A percentile compares a stretch with the other conserved stretches of the same genome.
Evolutionary conservation across 169 alveolate species (phyloP).

Genomic region (Eimeria acervulina): DNA sequence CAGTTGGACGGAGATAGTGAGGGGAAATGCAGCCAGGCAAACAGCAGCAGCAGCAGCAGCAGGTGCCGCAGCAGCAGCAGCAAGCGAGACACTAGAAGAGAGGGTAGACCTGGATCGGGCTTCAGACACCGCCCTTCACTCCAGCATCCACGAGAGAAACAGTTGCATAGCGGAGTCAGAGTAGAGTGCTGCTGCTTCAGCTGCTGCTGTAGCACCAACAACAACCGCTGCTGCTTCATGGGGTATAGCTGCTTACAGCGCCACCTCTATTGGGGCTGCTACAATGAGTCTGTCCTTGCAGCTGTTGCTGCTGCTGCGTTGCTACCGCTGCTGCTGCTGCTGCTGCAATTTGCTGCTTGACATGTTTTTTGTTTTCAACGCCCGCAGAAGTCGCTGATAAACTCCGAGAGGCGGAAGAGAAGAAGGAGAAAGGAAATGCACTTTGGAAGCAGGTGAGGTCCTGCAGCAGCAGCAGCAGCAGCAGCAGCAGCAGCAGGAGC

Average conservation of each 20-base stretch:
- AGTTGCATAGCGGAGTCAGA: too few species aligned
- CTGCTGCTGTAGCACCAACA: too few species aligned
- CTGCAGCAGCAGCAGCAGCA: neutral
- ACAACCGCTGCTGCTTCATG: too few species aligned
- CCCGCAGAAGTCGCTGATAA: neutral
- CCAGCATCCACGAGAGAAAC: too few species aligned
- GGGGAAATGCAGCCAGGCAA: neutral
- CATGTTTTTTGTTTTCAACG: neutral
- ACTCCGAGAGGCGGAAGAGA: neutral
- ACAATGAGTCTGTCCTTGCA: too few species aligned
- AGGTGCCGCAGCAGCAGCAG: too few species aligned
- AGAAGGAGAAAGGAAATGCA: neutral
- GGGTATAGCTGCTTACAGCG: too few species aligned
- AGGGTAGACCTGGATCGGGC: too few species aligned
- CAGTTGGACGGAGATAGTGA: neutral
- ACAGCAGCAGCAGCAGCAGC: slow-evolving; percentile 38
- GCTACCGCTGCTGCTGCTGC: neutral
- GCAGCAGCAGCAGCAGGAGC: neutral
- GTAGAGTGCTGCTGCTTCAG: too few species aligned
- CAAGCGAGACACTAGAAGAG: neutral
- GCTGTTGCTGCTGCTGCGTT: slow-evolving; percentile 28
- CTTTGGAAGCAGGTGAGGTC: neutral
- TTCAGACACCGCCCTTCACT: too few species aligned
- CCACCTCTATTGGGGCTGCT: too few species aligned
- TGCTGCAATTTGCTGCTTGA: neutral